Base-by-base conservation (phyloP, 2,329 filamentous ascomycete genomes). In the Calycina herbarum region DNA sequence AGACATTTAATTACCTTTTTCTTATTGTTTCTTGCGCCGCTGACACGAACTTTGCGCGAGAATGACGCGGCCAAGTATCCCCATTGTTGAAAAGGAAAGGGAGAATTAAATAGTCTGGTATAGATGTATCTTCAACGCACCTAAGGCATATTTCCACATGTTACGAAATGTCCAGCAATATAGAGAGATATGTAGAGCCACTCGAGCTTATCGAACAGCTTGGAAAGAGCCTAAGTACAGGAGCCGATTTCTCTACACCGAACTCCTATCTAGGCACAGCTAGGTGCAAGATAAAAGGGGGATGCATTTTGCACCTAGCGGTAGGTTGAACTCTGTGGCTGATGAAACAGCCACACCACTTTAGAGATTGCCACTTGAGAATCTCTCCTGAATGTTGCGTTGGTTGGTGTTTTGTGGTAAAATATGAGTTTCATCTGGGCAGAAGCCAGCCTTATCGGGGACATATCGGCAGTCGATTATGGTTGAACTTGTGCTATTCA, bases 331-430 rank as follows among this genome's bases (percentile, higher is more conserved):
- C 4, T 48, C 42, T 20, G 48, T 54, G 48, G 20, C n/a, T 24
- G n/a, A n/a, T 54, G 48, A 54, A 54, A 54, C 48, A 54, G 48
- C 20, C 48, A 51, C 45, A 24, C 20, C 45, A 11, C 35, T 38
- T 35, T 15, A 17, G 20, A 51, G 1, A 7, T 10, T 51, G 45
- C 7, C n/a, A 24, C 20, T 51, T 51, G 45, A 51, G 10, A 2
- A 3, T n/a, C 24, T 24, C 45, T 24, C n/a, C 45, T 24, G 6
- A 20, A 10, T 10, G 45, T 10, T 24, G n/a, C 48, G 20, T 13
- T 13, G 8, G n/a, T 24, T 51, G 48, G 20, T 54, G 48, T 54
- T 54, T 54, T 20, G n/a, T 54, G 48, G 11, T 27, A 24, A 54
- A 54, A 11, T 54, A 54, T 27, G 48, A 54, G 48, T 54, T 27